phyloP scores from a whole-genome alignment of 129 eudicot genomes.

The Silybum marianum region DNA sequence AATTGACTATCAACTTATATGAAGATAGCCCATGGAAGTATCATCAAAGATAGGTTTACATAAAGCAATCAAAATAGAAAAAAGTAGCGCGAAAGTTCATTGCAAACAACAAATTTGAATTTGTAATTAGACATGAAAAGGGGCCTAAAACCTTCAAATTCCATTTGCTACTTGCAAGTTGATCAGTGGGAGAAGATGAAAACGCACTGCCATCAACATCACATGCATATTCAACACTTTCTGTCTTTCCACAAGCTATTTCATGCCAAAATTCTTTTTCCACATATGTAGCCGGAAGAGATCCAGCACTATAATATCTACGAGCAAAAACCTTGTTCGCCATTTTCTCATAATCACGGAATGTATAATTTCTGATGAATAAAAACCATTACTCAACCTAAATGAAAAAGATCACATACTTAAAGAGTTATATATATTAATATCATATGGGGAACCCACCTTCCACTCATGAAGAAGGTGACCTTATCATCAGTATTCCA shows the following conservation, averaged over 20 bases:
- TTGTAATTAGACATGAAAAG: background rate
- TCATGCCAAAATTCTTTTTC: constrained; percentile 99
- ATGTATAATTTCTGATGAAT: constrained; percentile 84
- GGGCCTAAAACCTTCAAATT: constrained; percentile 70
- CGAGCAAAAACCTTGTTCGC: constrained; percentile 98
- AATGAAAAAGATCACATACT: background rate
- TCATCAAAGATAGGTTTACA: constrained; percentile 2
- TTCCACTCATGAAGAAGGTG: constrained; percentile 97
- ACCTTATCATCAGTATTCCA: constrained; percentile 95
- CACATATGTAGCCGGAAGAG: constrained; percentile 86
- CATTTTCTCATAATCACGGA: constrained; percentile 97
- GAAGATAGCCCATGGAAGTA: background rate
- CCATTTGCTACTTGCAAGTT: constrained; percentile 96
- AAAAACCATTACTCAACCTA: constrained; percentile 12
- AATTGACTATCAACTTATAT: constrained; percentile 11
- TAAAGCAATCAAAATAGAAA: background rate
- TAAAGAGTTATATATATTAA: background rate
- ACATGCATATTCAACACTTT: constrained; percentile 96
- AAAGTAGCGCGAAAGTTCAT: background rate
- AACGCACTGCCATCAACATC: constrained; percentile 99
- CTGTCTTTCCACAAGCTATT: constrained; percentile 85
- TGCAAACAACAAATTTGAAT: background rate
- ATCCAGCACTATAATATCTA: constrained; percentile 82
- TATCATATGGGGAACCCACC: constrained; percentile 49
- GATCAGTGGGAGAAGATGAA: constrained; percentile 89